Evolutionary conservation across 2,329 filamentous ascomycete genomes (phyloP), one percentile per base, ranked within the genome.

Genomic region (Paraconiothyrium brasiliense): DNA sequence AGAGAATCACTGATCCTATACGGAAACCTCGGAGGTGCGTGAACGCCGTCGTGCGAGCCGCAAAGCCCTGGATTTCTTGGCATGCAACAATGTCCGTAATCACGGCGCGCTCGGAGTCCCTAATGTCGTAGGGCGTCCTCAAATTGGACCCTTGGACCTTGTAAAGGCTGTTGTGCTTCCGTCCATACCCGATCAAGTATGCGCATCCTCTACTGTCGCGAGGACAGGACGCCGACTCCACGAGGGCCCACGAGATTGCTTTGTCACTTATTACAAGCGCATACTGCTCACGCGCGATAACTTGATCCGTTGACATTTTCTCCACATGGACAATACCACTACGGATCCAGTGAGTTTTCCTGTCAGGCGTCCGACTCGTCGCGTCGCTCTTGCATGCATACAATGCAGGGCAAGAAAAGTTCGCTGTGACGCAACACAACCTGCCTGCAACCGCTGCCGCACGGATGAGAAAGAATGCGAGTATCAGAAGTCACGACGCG

Each of bases 371-470:
- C 39, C 57, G 7, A 61, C 66, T 27, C 65, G 60, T 11, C 64
- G 68, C 8, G 68, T 68, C 35, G 59, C 65, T 30, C 60, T 71
- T 5, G 67, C 67, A 32, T 71, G 69, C 54, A 61, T 70, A 11
- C 67, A 67, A 60, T 71, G 69, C 56, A 61, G 67, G 9, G 60
- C 59, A 20, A 60, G 66, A 9, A 68, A 69, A 57, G 64, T 70
- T 10, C 61, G 54, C 22, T 70, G 69, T 39, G 66, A 69, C 57
- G 62, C 64, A 5, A 60, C 57, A 37, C 51, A 58, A 22, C 67
- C 67, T 4, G 27, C 39, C 20, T 69, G 67, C 54, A 60, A 50
- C 16, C 60, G 66, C 10, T 68, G 67, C 49, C 37, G 54, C 14
- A 62, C 52, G 5, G 62, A 69, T 35, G 64, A 57, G 30, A 67